These are phyloP conservation scores for Penicillium canescens DNA, from an alignment of 495 filamentous ascomycete species.

Conservation along the genomic window DNA sequence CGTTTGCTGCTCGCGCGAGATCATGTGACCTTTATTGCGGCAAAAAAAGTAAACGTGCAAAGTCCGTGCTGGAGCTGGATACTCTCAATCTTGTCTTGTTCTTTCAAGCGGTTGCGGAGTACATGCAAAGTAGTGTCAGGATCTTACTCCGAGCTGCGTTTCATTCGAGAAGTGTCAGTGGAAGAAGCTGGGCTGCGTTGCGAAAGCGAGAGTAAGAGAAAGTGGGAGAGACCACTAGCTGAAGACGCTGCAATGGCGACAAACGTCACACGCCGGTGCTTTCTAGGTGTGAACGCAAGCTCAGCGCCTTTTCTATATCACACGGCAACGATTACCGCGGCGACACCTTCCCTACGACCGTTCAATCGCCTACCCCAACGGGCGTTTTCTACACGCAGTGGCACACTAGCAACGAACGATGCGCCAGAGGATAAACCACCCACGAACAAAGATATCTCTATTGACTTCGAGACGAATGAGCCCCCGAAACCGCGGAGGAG, in stretches of 20 bases:
- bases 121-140: neutral
- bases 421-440: neutral
- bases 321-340: constrained; percentile 56
- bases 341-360: constrained; percentile 10
- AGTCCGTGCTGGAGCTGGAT: no score
- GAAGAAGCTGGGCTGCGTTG: no score
- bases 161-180: neutral
- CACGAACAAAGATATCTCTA: neutral
- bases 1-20: constrained; percentile 11
- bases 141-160: neutral
- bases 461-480: neutral
- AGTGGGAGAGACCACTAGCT: neutral
- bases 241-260: constrained; percentile 17
- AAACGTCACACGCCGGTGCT: constrained; percentile 20
- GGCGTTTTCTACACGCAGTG: constrained; percentile 10
- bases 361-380: constrained; percentile 9
- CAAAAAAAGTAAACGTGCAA: no score
- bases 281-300: constrained; percentile 22
- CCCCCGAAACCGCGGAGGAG: constrained; percentile 17
- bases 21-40: constrained; percentile 22
- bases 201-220: neutral
- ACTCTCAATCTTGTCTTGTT: no score
- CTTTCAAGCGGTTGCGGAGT: no score
- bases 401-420: neutral
- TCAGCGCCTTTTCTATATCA: constrained; percentile 68